Base-by-base conservation (phyloP, 2,329 filamentous ascomycete species). In the Stagonosporopsis cucurbitacearum region DNA sequence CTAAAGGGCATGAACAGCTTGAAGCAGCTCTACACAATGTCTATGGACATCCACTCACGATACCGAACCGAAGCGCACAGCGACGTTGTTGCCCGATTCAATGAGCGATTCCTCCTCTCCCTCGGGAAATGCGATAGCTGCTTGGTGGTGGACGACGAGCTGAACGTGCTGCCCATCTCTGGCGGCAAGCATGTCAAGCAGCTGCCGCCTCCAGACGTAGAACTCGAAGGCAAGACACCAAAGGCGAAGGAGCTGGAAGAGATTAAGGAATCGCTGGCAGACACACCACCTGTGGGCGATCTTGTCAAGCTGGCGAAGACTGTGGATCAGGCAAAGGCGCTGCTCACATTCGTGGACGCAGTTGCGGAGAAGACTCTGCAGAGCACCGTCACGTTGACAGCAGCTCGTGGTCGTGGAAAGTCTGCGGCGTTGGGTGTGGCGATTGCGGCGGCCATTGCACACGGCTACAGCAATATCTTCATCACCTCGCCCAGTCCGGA, bases 401-500 rank as follows among this genome's bases (percentile, higher is more conserved):
- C 95, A 17, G 94, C 89, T 33, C 88, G 95, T 86, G 95, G 95
- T 76, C 88, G 95, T 69, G 95, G 95, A 78, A 99, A 99, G 79
- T 99, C 95, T 19, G 96, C 95, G 17, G 95, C 95, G 23, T 84
- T 99, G 69, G 95, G 95, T 78, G 88, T 99, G 47, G 92, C 95
- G 3, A 90, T 99, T 39, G 95, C 95, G 3, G 92, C 95, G 2
- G 96, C 96, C 1, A 86, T 99, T 40, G 94, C 95, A 1, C 91
- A 98, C 72, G 95, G 95, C 23, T 99, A 99, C 78, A 96, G 92
- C 81, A 99, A 99, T 76, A 96, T 99, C 69, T 99, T 99, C 78
- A 96, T 99, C 73, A 99, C 95, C 1, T 98, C 94, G 1, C 94
- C 94, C 0, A 97, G 92, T 58, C 95, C 95, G 0, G 96, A 99